Conservation (phyloP, 768 basidiomycete species). For the Candolleomyces eurysporus region DNA sequence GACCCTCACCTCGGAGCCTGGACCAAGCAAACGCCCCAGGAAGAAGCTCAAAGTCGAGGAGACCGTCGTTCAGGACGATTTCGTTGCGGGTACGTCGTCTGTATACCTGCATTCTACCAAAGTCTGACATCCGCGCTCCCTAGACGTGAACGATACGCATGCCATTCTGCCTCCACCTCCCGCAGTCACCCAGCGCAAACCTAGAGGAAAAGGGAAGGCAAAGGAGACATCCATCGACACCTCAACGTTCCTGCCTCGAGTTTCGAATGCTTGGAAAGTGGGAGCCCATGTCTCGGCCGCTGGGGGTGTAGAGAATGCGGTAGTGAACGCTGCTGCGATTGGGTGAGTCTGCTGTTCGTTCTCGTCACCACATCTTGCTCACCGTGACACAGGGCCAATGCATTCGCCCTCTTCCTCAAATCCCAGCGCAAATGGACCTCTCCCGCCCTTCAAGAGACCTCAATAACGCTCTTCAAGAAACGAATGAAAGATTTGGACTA, state of each 20-base stretch:
- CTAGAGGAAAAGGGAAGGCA: constrained; percentile 11
- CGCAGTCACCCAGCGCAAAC: not conserved
- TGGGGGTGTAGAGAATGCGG: constrained; percentile 74
- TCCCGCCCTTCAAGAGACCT: constrained; percentile 51
- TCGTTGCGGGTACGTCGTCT: too few species aligned
- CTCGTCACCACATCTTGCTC: not conserved
- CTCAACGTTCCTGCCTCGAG: constrained; percentile 26
- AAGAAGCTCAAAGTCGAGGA: too few species aligned
- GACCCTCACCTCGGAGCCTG: too few species aligned
- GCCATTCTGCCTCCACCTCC: not conserved
- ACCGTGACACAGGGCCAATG: constrained; percentile 55
- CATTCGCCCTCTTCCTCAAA: constrained; percentile 83
- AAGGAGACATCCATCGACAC: constrained; percentile 14
- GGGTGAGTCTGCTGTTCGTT: constrained; percentile 45
- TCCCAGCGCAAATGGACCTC: constrained; percentile 81
- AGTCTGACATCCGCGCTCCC: too few species aligned
- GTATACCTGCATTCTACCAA: too few species aligned
- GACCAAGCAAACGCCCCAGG: too few species aligned
- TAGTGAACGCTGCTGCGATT: constrained; percentile 69
- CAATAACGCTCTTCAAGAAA: constrained; percentile 56
- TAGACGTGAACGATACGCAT: not conserved
- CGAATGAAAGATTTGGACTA: constrained; percentile 64
- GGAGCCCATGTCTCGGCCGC: constrained; percentile 84
- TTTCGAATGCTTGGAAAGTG: constrained; percentile 56
- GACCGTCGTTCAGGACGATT: too few species aligned